Conservation (phyloP, 768 basidiomycete species). For the Trametopsis cervina region DNA sequence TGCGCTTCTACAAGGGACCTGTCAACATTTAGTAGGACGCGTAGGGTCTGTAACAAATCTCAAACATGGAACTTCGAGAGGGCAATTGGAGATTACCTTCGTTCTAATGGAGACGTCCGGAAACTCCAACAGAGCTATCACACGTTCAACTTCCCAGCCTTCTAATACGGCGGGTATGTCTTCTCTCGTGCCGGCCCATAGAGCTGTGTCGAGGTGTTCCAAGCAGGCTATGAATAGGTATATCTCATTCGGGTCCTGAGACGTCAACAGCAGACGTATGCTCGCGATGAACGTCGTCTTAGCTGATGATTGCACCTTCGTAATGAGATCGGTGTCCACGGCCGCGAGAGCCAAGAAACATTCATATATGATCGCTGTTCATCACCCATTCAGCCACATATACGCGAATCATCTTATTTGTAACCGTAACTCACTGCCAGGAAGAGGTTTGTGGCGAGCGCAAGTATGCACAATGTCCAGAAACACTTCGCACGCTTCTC, state of each 20-base stretch:
- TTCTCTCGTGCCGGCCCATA: conserved; percentile 63
- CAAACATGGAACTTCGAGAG: too few relatives aligned
- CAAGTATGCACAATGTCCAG: conserved; percentile 12
- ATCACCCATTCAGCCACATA: too few relatives aligned
- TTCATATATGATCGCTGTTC: conserved; percentile 16
- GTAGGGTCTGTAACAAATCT: conserved; percentile 63
- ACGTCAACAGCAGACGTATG: conserved; percentile 54
- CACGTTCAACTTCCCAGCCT: conserved; percentile 64
- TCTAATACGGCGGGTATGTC: conserved; percentile 50
- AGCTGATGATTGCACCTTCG: conserved; percentile 8
- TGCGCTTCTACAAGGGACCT: conserved; percentile 47
- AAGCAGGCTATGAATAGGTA: conserved; percentile 66
- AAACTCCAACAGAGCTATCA: conserved; percentile 63
- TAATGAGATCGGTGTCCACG: conserved; percentile 4
- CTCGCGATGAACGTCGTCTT: conserved; percentile 28
- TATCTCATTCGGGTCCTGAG: conserved; percentile 49
- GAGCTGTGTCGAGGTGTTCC: conserved; percentile 42
- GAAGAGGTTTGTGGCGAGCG: neutral
- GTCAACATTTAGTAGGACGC: conserved; percentile 53
- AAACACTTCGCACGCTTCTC: conserved; percentile 9
- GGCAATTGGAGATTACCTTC: too few relatives aligned
- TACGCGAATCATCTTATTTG: too few relatives aligned
- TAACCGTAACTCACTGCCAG: conserved; percentile 10
- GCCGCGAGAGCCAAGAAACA: conserved; percentile 16
- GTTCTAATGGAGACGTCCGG: conserved; percentile 50